Percentiles rank a stretch among this genome's conserved stretches.
Conservation (phyloP, 148 eudicot species). For the Camellia lanceoleosa region DNA sequence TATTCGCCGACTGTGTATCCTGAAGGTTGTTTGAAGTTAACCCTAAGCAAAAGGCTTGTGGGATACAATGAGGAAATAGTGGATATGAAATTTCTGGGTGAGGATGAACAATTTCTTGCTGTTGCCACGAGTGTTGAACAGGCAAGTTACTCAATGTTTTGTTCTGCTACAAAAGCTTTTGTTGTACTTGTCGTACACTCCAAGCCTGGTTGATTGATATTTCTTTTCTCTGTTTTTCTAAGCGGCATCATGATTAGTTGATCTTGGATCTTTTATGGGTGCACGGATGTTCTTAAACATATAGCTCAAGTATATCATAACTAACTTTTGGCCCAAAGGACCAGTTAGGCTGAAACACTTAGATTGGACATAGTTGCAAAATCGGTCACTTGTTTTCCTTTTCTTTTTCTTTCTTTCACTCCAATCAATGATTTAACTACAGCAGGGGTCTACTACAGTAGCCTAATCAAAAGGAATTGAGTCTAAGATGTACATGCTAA, state of each 20-base stretch:
- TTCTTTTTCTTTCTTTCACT: not conserved
- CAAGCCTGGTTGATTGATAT: not conserved
- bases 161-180: not conserved
- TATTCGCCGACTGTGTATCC: constrained; percentile 45
- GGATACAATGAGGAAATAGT: constrained; percentile 92
- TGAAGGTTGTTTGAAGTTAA: constrained; percentile 51
- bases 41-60: constrained; percentile 62
- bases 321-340: not conserved
- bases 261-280: not conserved
- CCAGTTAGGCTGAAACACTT: not conserved
- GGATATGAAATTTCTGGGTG: constrained; percentile 95
- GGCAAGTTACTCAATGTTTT: constrained; percentile 31
- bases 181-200: not conserved
- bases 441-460: not conserved
- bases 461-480: not conserved
- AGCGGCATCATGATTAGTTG: not conserved
- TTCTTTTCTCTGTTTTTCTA: not conserved
- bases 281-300: not conserved
- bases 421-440: not conserved
- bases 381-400: not conserved
- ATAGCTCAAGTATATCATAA: not conserved
- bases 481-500: not conserved
- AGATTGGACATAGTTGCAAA: not conserved
- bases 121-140: constrained; percentile 96
- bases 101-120: constrained; percentile 87